A percentile compares a stretch with the other conserved stretches of the same genome.
Evolutionary conservation across 306 rosid species (phyloP).

Genomic region (Quercus agrifolia): DNA sequence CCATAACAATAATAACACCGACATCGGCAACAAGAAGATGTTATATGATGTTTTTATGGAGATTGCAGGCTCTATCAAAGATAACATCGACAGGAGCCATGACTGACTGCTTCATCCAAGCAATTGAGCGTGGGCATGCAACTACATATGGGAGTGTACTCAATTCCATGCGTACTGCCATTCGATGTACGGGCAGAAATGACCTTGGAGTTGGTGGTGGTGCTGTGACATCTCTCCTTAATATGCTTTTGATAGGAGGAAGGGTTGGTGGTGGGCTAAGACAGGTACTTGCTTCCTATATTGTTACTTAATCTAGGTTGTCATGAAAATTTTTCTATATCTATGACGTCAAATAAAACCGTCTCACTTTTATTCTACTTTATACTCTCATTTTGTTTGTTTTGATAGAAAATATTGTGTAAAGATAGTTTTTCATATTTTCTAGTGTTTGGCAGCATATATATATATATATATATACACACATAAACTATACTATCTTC

Average conservation of each 20-base stretch:
- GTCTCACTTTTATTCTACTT: too few species aligned
- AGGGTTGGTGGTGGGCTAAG: conserved; percentile 49
- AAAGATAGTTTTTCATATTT: too few species aligned
- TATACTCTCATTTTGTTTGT: too few species aligned
- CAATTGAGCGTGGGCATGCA: conserved; percentile 84
- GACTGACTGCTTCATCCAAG: conserved; percentile 95
- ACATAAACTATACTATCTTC: too few species aligned
- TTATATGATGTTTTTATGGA: conserved; percentile 2
- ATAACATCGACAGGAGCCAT: conserved; percentile 95
- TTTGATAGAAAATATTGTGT: too few species aligned
- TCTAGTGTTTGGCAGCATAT: too few species aligned
- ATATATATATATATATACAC: too few species aligned
- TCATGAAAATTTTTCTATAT: background rate
- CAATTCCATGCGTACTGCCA: conserved; percentile 69
- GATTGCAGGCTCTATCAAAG: conserved; percentile 80
- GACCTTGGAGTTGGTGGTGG: conserved; percentile 41
- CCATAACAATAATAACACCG: background rate
- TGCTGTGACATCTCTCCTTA: conserved; percentile 45
- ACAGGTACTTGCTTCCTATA: conserved; percentile 41
- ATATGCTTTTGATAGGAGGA: conserved; percentile 69
- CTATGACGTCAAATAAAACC: background rate
- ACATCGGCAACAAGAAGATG: background rate
- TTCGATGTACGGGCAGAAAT: conserved; percentile 50
- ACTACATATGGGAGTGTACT: conserved; percentile 84
- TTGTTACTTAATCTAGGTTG: background rate